phyloP scores from a whole-genome alignment of 495 filamentous ascomycete genomes.

The Chaetomium fimeti region DNA sequence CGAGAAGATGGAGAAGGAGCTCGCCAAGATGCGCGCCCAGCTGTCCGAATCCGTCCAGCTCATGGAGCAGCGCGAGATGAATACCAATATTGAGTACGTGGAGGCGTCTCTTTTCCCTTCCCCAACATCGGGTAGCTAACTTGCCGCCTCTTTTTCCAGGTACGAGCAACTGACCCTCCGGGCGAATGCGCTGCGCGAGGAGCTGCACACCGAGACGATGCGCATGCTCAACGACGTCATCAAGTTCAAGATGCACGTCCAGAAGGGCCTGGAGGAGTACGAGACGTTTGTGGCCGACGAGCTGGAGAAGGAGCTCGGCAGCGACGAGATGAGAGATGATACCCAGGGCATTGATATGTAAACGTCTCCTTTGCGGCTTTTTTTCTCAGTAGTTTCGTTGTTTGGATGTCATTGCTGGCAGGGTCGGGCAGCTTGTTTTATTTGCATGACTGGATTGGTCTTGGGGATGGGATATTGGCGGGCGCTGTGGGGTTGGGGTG shows the following conservation, averaged over 20 bases:
- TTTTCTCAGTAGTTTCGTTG: not conserved
- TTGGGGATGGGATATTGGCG: not conserved
- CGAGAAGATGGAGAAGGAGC: conserved; percentile 96
- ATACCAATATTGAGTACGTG: conserved; percentile 85
- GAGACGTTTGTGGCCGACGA: conserved; percentile 89
- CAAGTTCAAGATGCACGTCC: conserved; percentile 96
- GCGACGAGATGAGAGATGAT: conserved; percentile 46
- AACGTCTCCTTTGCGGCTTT: not conserved
- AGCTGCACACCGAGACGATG: conserved; percentile 93
- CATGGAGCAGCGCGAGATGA: conserved; percentile 95
- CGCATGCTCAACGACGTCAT: conserved; percentile 95
- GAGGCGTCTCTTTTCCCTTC: not conserved
- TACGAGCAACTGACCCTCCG: conserved; percentile 87
- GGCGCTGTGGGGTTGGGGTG: not conserved
- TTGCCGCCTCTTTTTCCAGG: conserved; percentile 38
- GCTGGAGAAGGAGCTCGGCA: conserved; percentile 74
- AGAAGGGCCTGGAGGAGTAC: conserved; percentile 86
- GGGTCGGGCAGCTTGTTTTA: not conserved
- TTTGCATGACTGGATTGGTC: conserved; percentile 1
- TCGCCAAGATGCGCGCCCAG: conserved; percentile 83
- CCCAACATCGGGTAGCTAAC: not conserved
- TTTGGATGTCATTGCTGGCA: not conserved
- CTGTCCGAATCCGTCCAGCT: conserved; percentile 86
- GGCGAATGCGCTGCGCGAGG: conserved; percentile 81
- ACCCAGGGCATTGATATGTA: conserved; percentile 31